Base-by-base conservation (phyloP, 1,139 yeast species). In the Geotrichum fermentans region DNA sequence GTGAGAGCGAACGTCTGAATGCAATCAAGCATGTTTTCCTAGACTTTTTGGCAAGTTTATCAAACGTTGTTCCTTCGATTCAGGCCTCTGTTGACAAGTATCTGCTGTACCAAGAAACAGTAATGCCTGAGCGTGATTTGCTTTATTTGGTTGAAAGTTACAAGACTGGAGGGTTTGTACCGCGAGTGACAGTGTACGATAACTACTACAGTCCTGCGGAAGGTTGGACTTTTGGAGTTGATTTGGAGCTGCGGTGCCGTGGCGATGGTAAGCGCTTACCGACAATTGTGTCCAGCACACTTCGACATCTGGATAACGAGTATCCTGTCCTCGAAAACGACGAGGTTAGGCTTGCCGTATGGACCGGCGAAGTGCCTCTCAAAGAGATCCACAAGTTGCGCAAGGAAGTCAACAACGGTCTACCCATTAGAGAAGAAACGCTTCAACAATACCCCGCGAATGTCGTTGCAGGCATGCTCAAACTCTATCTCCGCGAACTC, bases 261-360 rank as follows among this genome's bases (percentile, higher is more conserved):
- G 73, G 82, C 48, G 96, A 88, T 61, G 77, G 79, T 52, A 83
- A 80, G 58, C 79, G 80, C 2, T 92, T 88, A 5, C 97, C 97
- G 0, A 60, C 77, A 11, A 65, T 89, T 8, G 74, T 88, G 3
- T 81, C 87, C 29, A 72, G 83, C 1, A 74, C 83, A 35, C 70
- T 88, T 47, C 77, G 81, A 17, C 78, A 80, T 58, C 75, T 89
- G 73, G 96, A 88, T 65, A 66, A 70, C 4, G 72, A 78, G 5
- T 87, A 87, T 60, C 95, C 95, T 0, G 81, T 78, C 13, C 65
- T 88, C 60, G 77, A 72, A 11, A 75, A 82, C 60, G 96, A 87
- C 61, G 80, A 79, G 51, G 83, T 78, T 42, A 73, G 95, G 55
- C 77, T 82, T 10, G 74, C 77, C 35, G 73, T 81, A 36, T 89